Percentiles rank a stretch among this genome's conserved stretches.
Conservation (phyloP, 164 flowering plant species). For the Stephania cephalantha region DNA sequence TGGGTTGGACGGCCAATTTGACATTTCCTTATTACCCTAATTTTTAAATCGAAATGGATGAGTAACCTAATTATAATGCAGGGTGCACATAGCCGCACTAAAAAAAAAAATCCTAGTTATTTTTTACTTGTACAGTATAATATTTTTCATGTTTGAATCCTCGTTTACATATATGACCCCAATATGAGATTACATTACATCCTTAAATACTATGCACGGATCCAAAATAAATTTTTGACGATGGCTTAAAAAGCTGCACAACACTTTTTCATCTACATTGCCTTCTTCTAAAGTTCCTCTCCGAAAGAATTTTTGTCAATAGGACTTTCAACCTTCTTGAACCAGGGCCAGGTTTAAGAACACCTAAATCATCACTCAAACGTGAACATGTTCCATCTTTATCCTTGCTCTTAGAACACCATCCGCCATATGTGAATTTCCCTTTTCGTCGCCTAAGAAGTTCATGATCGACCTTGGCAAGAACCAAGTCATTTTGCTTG, state of each 20-base stretch:
- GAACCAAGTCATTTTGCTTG: conserved; percentile 51
- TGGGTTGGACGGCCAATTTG: too few relatives aligned
- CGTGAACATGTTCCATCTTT: conserved; percentile 20
- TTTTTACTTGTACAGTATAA: neutral
- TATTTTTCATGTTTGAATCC: neutral
- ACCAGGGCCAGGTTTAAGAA: conserved; percentile 65
- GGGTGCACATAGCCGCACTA: too few relatives aligned
- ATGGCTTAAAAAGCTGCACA: neutral
- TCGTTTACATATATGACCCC: neutral
- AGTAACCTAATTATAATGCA: too few relatives aligned
- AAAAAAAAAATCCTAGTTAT: neutral
- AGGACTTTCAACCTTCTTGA: conserved; percentile 51
- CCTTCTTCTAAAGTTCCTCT: conserved; percentile 31
- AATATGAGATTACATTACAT: neutral
- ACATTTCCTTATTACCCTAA: too few relatives aligned
- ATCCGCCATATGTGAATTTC: conserved; percentile 59
- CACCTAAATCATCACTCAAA: conserved; percentile 34
- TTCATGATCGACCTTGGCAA: conserved; percentile 62
- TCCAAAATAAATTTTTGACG: neutral
- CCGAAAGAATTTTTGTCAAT: conserved; percentile 38
- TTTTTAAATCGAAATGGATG: too few relatives aligned
- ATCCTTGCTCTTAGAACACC: conserved; percentile 45
- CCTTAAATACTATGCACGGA: neutral
- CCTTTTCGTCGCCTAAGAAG: conserved; percentile 40
- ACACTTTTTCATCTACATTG: conserved; percentile 43